Conservation (phyloP, 805 yeast genomes). For the Zygotorulaspora danielsina region DNA sequence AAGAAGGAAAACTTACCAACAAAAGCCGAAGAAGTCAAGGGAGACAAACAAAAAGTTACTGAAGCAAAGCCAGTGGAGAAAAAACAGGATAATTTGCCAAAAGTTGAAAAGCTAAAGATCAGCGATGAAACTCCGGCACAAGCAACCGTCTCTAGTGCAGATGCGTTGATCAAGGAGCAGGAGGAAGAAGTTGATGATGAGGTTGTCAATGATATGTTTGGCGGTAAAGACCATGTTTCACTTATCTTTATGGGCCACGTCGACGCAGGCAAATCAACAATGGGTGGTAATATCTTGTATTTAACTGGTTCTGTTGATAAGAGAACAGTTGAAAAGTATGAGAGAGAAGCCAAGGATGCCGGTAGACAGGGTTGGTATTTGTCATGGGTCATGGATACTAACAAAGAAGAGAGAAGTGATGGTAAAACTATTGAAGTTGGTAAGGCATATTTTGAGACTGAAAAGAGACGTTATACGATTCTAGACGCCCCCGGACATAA, state of each 20-base stretch:
- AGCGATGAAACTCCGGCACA: conserved; percentile 22
- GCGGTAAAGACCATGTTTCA: conserved; percentile 95
- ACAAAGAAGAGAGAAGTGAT: conserved; percentile 96
- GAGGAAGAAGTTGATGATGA: conserved; percentile 83
- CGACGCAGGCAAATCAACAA: conserved; percentile 98
- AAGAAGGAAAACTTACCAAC: conserved; percentile 18
- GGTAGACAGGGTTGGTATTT: conserved; percentile 99
- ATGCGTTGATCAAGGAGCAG: conserved; percentile 57
- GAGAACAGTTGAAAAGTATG: conserved; percentile 97
- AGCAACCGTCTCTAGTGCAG: conserved; percentile 38
- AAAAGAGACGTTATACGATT: conserved; percentile 94
- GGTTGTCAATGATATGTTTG: conserved; percentile 86
- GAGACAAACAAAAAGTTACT: conserved; percentile 18
- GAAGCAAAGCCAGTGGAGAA: conserved; percentile 14
- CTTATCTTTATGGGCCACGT: conserved; percentile 99
- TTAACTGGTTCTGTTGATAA: conserved; percentile 97
- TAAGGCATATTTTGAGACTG: conserved; percentile 95
- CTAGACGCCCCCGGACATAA: conserved; percentile 99
- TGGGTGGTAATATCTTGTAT: conserved; percentile 95
- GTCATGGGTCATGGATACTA: conserved; percentile 99
- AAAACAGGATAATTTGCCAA: conserved; percentile 26
- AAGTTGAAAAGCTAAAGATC: conserved; percentile 31
- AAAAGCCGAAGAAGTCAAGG: conserved; percentile 14
- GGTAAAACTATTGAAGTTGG: conserved; percentile 99
- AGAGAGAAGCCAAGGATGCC: conserved; percentile 97